A percentile compares a stretch with the other conserved stretches of the same genome.
Evolutionary conservation across 257 asterid species (phyloP).

Genomic region (Orobanche coerulescens): DNA sequence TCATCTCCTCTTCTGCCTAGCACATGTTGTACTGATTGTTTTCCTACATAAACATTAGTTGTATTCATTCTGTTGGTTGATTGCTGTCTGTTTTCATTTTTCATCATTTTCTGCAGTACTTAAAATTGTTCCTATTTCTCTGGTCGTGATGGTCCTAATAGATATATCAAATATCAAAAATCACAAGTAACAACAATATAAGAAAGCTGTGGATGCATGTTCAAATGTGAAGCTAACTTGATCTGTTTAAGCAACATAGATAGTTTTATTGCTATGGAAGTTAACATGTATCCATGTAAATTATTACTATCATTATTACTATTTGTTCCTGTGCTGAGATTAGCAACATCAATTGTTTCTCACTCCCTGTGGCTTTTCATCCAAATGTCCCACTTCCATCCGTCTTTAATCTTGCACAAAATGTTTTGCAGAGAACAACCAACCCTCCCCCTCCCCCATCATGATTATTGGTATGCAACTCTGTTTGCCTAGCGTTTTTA

Average conservation of each 20-base stretch:
- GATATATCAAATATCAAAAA: not conserved
- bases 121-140: too few species aligned
- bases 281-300: not conserved
- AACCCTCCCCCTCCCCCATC: not conserved
- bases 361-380: too few species aligned
- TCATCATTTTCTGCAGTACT: not conserved
- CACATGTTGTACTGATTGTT: not conserved
- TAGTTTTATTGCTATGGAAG: not conserved
- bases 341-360: not conserved
- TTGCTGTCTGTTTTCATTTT: not conserved
- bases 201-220: not conserved
- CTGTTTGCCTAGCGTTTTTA: too few species aligned
- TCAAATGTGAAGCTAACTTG: not conserved
- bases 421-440: not conserved
- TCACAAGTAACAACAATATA: not conserved
- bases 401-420: not conserved
- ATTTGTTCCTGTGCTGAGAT: not conserved
- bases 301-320: too few species aligned
- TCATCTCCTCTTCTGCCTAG: not conserved
- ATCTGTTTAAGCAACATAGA: not conserved
- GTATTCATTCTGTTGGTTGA: not conserved
- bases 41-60: not conserved
- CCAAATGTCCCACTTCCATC: too few species aligned
- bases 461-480: not conserved
- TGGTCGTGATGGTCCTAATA: not conserved